These are phyloP conservation scores for Stemphylium beticola DNA, from an alignment of 2,329 filamentous ascomycete genomes.

Conservation along the genomic window DNA sequence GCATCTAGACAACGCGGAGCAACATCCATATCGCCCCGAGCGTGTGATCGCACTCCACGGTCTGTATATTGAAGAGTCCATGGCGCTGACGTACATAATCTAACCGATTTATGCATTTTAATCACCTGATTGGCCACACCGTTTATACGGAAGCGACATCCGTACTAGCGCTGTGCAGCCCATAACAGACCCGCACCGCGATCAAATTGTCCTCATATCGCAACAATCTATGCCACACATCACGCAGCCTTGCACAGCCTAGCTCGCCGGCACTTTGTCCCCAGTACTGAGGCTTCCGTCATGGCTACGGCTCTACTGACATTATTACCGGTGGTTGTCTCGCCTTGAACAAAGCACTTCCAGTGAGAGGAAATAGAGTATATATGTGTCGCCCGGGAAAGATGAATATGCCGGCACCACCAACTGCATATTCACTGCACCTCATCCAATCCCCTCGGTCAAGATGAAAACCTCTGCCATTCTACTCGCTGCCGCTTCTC, in stretches of 20 bases:
- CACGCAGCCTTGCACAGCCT: background rate
- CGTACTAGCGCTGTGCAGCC: slow-evolving; percentile 2
- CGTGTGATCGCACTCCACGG: background rate
- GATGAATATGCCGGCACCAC: background rate
- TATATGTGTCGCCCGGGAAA: slow-evolving; percentile 3
- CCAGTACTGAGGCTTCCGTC: background rate
- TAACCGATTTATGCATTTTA: background rate
- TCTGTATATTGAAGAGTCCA: background rate
- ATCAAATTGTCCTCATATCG: slow-evolving; percentile 10
- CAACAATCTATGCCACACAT: slow-evolving; percentile 8
- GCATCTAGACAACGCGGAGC: background rate
- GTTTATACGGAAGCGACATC: slow-evolving; percentile 5
- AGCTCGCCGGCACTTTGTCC: background rate
- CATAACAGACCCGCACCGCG: background rate
- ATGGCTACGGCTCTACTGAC: background rate
- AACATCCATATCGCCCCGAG: background rate
- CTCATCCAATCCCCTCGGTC: background rate
- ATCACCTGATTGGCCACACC: background rate
- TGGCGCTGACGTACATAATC: slow-evolving; percentile 12
- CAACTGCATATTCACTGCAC: slow-evolving; percentile 2
- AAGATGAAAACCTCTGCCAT: slow-evolving; percentile 9
- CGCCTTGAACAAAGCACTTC: background rate
- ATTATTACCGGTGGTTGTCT: slow-evolving; percentile 3
- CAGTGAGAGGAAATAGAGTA: background rate
- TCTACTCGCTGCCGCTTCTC: slow-evolving; percentile 5